These are phyloP conservation scores for Diutina mesorugosa DNA, from an alignment of 1,139 yeast genomes.

Conservation along the genomic window DNA sequence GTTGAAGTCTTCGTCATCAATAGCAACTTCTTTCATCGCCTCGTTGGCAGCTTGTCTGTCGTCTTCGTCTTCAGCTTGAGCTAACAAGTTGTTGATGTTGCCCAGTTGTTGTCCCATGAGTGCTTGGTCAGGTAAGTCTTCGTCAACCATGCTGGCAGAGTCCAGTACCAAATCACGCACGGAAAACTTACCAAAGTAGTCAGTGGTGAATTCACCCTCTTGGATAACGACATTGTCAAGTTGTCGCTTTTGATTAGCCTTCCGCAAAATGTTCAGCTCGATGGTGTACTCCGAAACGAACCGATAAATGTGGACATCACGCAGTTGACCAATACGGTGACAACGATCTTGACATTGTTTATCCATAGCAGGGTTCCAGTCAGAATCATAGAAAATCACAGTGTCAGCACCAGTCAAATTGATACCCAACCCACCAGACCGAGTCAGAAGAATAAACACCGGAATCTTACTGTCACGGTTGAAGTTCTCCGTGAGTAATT, in stretches of 20 bases:
- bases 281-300: slow-evolving; percentile 94
- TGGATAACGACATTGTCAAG: slow-evolving; percentile 94
- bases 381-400: slow-evolving; percentile 96
- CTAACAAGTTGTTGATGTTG: slow-evolving; percentile 50
- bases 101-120: slow-evolving; percentile 18
- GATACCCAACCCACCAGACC: slow-evolving; percentile 98
- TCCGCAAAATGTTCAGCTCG: slow-evolving; percentile 85
- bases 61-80: slow-evolving; percentile 93
- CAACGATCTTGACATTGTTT: slow-evolving; percentile 98
- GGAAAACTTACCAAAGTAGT: slow-evolving; percentile 80
- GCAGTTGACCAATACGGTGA: slow-evolving; percentile 95
- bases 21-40: slow-evolving; percentile 78
- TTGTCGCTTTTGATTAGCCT: slow-evolving; percentile 92
- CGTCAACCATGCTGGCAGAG: slow-evolving; percentile 25
- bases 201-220: slow-evolving; percentile 97
- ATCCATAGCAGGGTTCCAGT: slow-evolving; percentile 99
- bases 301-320: slow-evolving; percentile 95
- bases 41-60: slow-evolving; percentile 86
- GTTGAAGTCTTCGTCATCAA: slow-evolving; percentile 74
- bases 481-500: slow-evolving; percentile 82
- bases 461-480: slow-evolving; percentile 79
- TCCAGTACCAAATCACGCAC: slow-evolving; percentile 80
- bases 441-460: slow-evolving; percentile 82
- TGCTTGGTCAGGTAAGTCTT: slow-evolving; percentile 21
- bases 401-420: slow-evolving; percentile 98